phyloP scores from a whole-genome alignment of 495 filamentous ascomycete species.

The Pseudevernia furfuracea region DNA sequence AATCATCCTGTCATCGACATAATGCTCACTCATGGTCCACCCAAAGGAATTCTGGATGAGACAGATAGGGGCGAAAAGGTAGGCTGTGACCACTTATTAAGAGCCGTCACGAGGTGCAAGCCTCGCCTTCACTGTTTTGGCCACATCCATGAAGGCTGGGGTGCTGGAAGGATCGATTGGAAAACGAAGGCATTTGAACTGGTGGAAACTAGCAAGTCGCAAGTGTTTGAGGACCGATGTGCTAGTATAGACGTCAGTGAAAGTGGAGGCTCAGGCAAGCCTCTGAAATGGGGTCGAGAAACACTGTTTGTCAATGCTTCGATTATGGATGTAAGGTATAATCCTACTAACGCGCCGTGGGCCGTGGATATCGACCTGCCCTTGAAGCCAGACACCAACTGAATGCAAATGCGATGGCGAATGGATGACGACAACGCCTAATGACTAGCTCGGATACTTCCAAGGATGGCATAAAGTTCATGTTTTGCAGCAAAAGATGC shows the following conservation, averaged over 20 bases:
- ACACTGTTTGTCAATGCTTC: slow-evolving; percentile 71
- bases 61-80: slow-evolving; percentile 31
- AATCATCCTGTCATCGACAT: slow-evolving; percentile 46
- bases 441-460: not conserved
- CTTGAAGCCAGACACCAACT: not conserved
- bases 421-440: not conserved
- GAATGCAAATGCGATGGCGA: not conserved
- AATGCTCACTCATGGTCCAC: slow-evolving; percentile 70
- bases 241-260: slow-evolving; percentile 39
- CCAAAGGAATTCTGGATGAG: slow-evolving; percentile 49
- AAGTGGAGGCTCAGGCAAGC: slow-evolving; percentile 24
- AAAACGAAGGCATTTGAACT: slow-evolving; percentile 17
- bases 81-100: slow-evolving; percentile 42
- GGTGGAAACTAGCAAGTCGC: slow-evolving; percentile 32
- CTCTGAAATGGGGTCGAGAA: slow-evolving; percentile 43
- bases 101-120: slow-evolving; percentile 37
- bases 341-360: slow-evolving; percentile 51
- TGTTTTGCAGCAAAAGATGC: not conserved
- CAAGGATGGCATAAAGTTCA: not conserved
- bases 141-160: slow-evolving; percentile 64
- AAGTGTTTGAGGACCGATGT: slow-evolving; percentile 36
- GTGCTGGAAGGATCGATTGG: slow-evolving; percentile 56
- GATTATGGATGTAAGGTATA: slow-evolving; percentile 46
- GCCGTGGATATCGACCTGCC: slow-evolving; percentile 57
- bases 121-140: slow-evolving; percentile 53